Base-by-base conservation (phyloP, 495 filamentous ascomycete genomes). In the Paragyromitra xinjiangensis region DNA sequence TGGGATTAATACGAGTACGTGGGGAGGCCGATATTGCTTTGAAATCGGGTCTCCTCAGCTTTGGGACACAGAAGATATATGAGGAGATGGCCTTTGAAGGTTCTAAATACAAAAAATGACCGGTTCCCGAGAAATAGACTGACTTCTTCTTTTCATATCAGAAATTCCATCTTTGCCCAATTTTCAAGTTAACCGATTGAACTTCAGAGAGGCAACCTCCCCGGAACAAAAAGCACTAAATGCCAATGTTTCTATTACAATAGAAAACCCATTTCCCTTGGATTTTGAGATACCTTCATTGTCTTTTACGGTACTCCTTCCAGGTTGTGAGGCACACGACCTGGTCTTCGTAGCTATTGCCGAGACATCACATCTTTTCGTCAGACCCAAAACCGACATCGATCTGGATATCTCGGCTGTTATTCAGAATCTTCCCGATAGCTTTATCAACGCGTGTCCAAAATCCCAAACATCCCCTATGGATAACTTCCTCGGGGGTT, bases 231-330 rank as follows among this genome's bases (percentile, higher is more conserved):
- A 88, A 50, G 90, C 90, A 11, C 92, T 98, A 87, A 89, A 86
- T 42, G 93, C 91, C 29, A 92, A 97, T 83, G 90, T 92, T 37
- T 89, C 92, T 39, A 64, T 97, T 24, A 82, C 84, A 5, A 85
- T 94, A 9, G 83, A 86, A 73, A 93, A 97, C 79, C 85, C 90
- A 19, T 97, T 92, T 73, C 93, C 93, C 0, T 78, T 98, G 16
- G 85, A 89, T 45, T 84, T 98, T 63, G 86, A 86, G 16, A 85
- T 97, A 45, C 95, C 95, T 39, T 86, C 90, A 61, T 88, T 99
- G 51, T 90, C 89, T 6, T 98, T 99, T 81, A 88, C 92, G 65
- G 88, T 98, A 24, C 85, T 97, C 59, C 90, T 98, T 16, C 90
- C 92, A 24, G 92, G 91, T 61, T 99, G 95, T 82, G 71, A 71